phyloP scores from a whole-genome alignment of 2,329 filamentous ascomycete species.

The Sarocladium oryzae region DNA sequence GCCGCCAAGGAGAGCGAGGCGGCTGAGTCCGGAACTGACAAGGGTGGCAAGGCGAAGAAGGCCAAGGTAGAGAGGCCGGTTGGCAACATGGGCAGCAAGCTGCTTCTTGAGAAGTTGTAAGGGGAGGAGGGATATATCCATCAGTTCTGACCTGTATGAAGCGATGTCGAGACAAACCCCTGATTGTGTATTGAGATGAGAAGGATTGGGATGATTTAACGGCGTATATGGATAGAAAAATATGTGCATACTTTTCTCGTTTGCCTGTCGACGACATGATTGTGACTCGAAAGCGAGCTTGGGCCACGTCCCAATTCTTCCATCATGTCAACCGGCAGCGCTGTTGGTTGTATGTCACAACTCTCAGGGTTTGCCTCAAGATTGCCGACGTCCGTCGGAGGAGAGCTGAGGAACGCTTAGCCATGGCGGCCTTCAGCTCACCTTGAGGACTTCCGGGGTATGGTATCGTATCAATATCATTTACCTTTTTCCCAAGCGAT shows the following conservation, averaged over 20 bases:
- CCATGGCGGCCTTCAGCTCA: too few relatives aligned
- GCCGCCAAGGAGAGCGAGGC: slow-evolving; percentile 38
- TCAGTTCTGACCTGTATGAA: slow-evolving; percentile 9
- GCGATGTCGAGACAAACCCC: slow-evolving; percentile 6
- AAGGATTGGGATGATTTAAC: not conserved
- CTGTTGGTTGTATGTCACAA: not conserved
- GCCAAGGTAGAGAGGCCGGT: slow-evolving; percentile 38
- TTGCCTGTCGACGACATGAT: not conserved
- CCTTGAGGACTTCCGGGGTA: too few relatives aligned
- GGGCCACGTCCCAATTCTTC: not conserved
- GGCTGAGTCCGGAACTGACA: slow-evolving; percentile 34
- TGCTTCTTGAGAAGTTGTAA: slow-evolving; percentile 53
- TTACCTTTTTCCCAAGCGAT: too few relatives aligned
- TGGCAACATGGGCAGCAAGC: slow-evolving; percentile 56
- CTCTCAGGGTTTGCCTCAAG: too few relatives aligned
- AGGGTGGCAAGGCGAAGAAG: slow-evolving; percentile 35
- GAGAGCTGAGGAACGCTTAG: too few relatives aligned
- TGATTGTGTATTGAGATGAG: not conserved
- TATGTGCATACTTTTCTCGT: not conserved
- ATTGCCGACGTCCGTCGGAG: too few relatives aligned
- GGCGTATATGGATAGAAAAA: not conserved
- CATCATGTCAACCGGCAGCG: not conserved
- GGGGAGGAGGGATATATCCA: not conserved
- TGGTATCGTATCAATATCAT: too few relatives aligned
- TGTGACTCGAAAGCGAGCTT: not conserved